phyloP scores from a whole-genome alignment of 1,284 basidiomycete genomes.

The Heterobasidion parviporum region DNA sequence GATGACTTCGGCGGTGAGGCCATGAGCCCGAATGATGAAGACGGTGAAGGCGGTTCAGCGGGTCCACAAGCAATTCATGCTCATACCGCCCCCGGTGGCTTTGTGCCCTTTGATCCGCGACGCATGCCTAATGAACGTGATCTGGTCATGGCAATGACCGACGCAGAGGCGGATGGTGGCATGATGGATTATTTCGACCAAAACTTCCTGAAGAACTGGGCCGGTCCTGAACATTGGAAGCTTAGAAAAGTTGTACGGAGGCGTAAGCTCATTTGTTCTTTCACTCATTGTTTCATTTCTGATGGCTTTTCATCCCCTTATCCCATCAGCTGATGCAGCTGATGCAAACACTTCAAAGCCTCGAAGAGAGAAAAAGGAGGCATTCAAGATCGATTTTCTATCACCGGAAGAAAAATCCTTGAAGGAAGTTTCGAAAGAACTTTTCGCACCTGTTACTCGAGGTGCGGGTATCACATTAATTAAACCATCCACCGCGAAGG shows the following conservation, averaged over 20 bases:
- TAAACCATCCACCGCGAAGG: conserved; percentile 36
- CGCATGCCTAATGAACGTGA: conserved; percentile 65
- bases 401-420: conserved; percentile 52
- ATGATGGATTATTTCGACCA: conserved; percentile 96
- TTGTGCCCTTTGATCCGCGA: conserved; percentile 76
- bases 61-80: conserved; percentile 32
- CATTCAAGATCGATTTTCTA: conserved; percentile 85
- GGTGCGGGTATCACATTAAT: conserved; percentile 64
- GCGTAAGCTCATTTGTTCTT: conserved; percentile 37
- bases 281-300: conserved; percentile 1
- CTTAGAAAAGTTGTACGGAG: conserved; percentile 68
- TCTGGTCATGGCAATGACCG: conserved; percentile 79
- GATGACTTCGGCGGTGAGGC: conserved; percentile 35
- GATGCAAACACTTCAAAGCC: conserved; percentile 43
- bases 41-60: conserved; percentile 30
- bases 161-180: conserved; percentile 50
- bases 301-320: conserved; percentile 3
- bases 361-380: conserved; percentile 75
- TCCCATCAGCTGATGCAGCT: conserved; percentile 35
- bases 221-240: conserved; percentile 99
- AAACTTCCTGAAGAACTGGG: conserved; percentile 90
- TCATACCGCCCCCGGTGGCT: conserved; percentile 35
- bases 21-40: conserved; percentile 30
- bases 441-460: conserved; percentile 73
- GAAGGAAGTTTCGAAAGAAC: conserved; percentile 69